Evolutionary conservation across 1,139 yeast species (phyloP), one percentile per base, ranked within the genome.

Genomic region (Yamadazyma triangularis): DNA sequence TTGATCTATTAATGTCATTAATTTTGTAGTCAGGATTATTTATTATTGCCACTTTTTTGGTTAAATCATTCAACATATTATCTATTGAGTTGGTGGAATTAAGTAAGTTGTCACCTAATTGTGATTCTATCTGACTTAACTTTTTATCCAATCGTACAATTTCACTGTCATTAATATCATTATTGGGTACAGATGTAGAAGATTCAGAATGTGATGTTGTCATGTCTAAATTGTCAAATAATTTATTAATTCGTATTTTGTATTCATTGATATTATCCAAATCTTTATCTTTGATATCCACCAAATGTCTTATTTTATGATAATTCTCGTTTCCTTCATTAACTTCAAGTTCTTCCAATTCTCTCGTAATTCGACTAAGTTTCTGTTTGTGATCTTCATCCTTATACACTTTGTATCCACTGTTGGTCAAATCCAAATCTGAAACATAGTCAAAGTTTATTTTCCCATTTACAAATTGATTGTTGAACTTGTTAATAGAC

Each of bases 321-420:
- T 9, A 9, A 7, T 18, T 6, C 9, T 18, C 8, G 9, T 18
- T 18, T 6, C 6, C 9, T 7, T 32, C 27, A 21, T 26, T 24
- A 15, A 16, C 16, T 25, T 31, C 27, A 4, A 13, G 37, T 37
- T 30, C 4, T 71, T 59, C 59, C 25, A 75, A 48, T 39, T 74
- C 80, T 19, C 60, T 45, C 20, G 58, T 47, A 23, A 77, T 63
- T 30, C 81, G 47, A 2, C 62, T 59, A 23, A 77, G 40, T 39
- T 60, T 66, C 44, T 71, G 74, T 13, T 56, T 66, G 7, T 49
- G 40, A 0, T 71, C 62, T 42, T 73, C 78, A 11, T 47, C 49
- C 3, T 50, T 48, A 10, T 31, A 32, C 4, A 53, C 49, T 9
- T 36, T 36, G 38, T 57, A 63, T 2, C 70, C 71, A 13, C 45